Evolutionary conservation across 2,329 filamentous ascomycete genomes (phyloP).

Genomic region (Tolypocladium ophioglossoides): DNA sequence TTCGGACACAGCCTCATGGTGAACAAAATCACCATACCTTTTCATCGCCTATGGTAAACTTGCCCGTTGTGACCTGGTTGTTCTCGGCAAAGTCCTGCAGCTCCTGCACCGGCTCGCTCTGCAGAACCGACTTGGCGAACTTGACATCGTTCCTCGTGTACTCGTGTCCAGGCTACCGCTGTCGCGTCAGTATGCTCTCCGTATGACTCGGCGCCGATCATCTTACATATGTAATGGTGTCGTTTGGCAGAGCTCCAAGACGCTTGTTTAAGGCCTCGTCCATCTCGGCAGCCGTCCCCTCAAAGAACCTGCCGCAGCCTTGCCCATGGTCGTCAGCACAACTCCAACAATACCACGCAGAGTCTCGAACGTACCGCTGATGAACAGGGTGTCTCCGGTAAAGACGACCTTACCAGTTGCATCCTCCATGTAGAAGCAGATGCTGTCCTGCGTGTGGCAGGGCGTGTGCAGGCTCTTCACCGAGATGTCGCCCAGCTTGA

Average conservation of each 20-base stretch:
- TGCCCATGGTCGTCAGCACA: not conserved
- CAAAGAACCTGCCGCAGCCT: conserved; percentile 95
- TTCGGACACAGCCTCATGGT: not conserved
- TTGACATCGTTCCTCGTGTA: conserved; percentile 97
- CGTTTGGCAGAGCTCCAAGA: conserved; percentile 69
- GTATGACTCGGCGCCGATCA: not conserved
- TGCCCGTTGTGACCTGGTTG: conserved; percentile 84
- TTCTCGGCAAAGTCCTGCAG: conserved; percentile 65
- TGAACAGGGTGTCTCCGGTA: conserved; percentile 93
- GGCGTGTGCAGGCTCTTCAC: conserved; percentile 89
- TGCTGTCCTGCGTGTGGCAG: conserved; percentile 96
- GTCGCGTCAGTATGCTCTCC: not conserved
- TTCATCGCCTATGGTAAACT: conserved; percentile 94
- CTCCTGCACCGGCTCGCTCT: conserved; percentile 65
- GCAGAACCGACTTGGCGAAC: conserved; percentile 68
- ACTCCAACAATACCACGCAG: not conserved
- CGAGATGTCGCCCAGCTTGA: conserved; percentile 73
- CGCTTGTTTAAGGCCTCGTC: conserved; percentile 83
- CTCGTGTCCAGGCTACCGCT: conserved; percentile 73
- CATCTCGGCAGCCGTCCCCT: conserved; percentile 85
- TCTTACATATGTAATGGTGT: conserved; percentile 82
- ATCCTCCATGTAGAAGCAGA: conserved; percentile 89
- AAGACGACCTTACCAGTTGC: conserved; percentile 69
- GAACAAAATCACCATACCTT: conserved; percentile 55
- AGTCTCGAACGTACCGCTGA: conserved; percentile 54